Evolutionary conservation across 2,329 filamentous ascomycete genomes (phyloP).

Genomic region (Elsinoe perseae): DNA sequence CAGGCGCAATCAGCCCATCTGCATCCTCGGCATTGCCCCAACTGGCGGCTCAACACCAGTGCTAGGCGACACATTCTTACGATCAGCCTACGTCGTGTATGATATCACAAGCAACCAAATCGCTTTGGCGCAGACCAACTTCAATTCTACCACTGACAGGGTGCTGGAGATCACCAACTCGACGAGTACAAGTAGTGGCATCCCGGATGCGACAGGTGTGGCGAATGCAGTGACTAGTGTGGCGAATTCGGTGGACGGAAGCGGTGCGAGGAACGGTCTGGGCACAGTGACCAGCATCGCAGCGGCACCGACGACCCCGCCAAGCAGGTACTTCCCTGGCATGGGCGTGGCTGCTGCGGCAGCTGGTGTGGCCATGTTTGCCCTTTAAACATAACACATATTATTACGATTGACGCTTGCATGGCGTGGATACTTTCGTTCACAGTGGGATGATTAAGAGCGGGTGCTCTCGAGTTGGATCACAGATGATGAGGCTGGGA

Average conservation of each 20-base stretch:
- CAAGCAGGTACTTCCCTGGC: constrained; percentile 20
- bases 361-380: constrained; percentile 24
- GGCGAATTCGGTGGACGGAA: constrained; percentile 35
- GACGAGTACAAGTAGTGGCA: constrained; percentile 34
- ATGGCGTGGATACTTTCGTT: background rate
- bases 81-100: constrained; percentile 57
- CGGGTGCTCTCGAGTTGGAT: background rate
- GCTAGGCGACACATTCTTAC: constrained; percentile 56
- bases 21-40: constrained; percentile 47
- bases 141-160: constrained; percentile 47
- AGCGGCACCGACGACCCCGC: constrained; percentile 22
- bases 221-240: constrained; percentile 43
- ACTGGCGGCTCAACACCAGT: constrained; percentile 42
- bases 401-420: no score
- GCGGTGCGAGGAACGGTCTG: constrained; percentile 33
- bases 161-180: constrained; percentile 47
- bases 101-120: constrained; percentile 54
- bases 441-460: background rate
- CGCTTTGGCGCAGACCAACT: constrained; percentile 53
- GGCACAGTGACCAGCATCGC: constrained; percentile 14
- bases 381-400: constrained; percentile 20
- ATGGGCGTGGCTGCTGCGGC: constrained; percentile 24
- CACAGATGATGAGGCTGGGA: background rate
- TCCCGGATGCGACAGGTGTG: constrained; percentile 49
- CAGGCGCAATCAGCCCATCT: constrained; percentile 34